These are phyloP conservation scores for Arbutus unedo DNA, from an alignment of 148 eudicot species.

Conservation along the genomic window DNA sequence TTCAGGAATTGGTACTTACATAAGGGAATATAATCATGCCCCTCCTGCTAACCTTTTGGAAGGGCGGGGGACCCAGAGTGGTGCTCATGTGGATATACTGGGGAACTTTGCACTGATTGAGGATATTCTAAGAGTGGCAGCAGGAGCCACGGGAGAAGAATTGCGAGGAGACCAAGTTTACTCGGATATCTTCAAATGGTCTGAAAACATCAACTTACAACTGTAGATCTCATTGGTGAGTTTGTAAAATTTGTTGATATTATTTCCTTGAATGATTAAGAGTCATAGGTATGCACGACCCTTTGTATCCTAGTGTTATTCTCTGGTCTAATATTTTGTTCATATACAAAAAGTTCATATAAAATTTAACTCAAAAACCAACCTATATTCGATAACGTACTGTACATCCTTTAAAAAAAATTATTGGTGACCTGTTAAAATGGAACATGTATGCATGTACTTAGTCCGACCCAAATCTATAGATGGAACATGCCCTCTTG, in stretches of 20 bases:
- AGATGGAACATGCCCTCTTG: not conserved
- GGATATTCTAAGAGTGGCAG: slow-evolving; percentile 80
- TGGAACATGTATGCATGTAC: too few relatives aligned
- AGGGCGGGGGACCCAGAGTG: slow-evolving; percentile 89
- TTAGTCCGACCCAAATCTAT: not conserved
- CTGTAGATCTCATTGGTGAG: slow-evolving; percentile 38
- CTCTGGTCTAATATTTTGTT: not conserved
- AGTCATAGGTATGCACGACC: not conserved
- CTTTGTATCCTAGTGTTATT: not conserved
- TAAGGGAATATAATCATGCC: slow-evolving; percentile 74
- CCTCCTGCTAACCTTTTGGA: slow-evolving; percentile 79
- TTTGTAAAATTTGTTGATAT: not conserved
- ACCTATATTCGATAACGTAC: not conserved
- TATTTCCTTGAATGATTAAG: not conserved
- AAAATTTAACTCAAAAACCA: not conserved
- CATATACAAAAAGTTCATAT: not conserved
- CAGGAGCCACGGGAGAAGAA: slow-evolving; percentile 74
- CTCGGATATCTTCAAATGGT: slow-evolving; percentile 76
- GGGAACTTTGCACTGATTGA: slow-evolving; percentile 80
- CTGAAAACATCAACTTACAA: slow-evolving; percentile 58
- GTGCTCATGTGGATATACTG: slow-evolving; percentile 87
- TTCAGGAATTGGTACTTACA: slow-evolving; percentile 54
- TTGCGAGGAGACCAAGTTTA: slow-evolving; percentile 72
- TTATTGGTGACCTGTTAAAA: not conserved
- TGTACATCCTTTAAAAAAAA: not conserved